Evolutionary conservation across 495 filamentous ascomycete genomes (phyloP).

Genomic region (Neurospora intermedia): DNA sequence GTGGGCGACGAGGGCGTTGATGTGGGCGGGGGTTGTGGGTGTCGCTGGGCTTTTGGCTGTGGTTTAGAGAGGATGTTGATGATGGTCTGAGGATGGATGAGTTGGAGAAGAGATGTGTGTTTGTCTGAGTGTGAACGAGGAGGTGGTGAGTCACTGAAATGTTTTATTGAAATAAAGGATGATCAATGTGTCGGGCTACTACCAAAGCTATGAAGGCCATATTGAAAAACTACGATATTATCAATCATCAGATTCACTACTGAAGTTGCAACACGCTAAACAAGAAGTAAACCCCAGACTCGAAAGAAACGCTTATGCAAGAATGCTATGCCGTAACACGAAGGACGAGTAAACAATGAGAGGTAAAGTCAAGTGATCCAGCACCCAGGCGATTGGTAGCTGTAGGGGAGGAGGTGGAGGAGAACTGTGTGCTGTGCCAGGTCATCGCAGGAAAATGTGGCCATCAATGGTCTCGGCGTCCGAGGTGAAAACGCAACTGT

Average conservation of each 20-base stretch:
- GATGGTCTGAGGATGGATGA: not conserved
- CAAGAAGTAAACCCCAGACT: not conserved
- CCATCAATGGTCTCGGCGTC: not conserved
- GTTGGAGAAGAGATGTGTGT: not conserved
- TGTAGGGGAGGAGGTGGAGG: not conserved
- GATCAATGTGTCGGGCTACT: not conserved
- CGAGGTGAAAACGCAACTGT: not conserved
- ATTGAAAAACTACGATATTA: not conserved
- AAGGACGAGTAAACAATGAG: not conserved
- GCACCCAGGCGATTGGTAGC: not conserved
- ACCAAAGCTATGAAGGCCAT: not conserved
- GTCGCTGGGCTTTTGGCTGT: not conserved
- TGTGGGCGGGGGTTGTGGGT: not conserved
- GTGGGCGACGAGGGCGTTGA: constrained; percentile 1
- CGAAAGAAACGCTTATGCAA: not conserved
- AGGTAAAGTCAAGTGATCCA: not conserved
- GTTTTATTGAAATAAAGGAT: not conserved
- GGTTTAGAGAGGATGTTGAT: not conserved
- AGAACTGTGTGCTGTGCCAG: not conserved
- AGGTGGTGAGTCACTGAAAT: not conserved
- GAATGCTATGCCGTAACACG: not conserved
- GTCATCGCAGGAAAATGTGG: not conserved
- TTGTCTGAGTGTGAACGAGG: not conserved
- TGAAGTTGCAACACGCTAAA: not conserved
- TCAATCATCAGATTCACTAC: not conserved